Evolutionary conservation across 257 asterid genomes (phyloP).

Genomic region (Solanum chiquidenum): DNA sequence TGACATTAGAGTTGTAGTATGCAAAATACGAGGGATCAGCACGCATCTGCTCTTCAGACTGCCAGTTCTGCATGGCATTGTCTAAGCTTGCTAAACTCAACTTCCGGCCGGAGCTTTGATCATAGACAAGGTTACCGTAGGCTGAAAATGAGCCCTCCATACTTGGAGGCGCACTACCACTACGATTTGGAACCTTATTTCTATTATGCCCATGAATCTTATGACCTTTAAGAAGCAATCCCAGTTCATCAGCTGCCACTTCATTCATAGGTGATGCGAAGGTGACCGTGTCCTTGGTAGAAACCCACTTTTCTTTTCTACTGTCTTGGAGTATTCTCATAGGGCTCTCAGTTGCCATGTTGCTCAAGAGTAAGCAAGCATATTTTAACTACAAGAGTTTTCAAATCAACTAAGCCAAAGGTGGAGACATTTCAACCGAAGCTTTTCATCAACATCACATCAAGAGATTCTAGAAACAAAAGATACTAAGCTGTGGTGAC

Average conservation of each 20-base stretch:
- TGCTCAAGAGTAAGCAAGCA: neutral
- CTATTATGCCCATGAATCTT: slow-evolving; percentile 28
- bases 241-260: slow-evolving; percentile 54
- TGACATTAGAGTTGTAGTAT: slow-evolving; percentile 20
- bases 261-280: slow-evolving; percentile 26
- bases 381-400: slow-evolving; percentile 7
- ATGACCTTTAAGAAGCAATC: slow-evolving; percentile 48
- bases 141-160: slow-evolving; percentile 69
- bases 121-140: slow-evolving; percentile 31
- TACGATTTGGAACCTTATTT: slow-evolving; percentile 49
- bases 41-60: slow-evolving; percentile 24
- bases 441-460: slow-evolving; percentile 2
- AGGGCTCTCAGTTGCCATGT: slow-evolving; percentile 83
- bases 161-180: slow-evolving; percentile 94
- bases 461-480: neutral
- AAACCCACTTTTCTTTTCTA: slow-evolving; percentile 49
- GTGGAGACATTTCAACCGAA: neutral
- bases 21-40: slow-evolving; percentile 29
- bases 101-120: slow-evolving; percentile 14
- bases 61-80: slow-evolving; percentile 12
- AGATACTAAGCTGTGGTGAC: neutral
- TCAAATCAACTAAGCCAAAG: neutral
- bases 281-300: slow-evolving; percentile 36
- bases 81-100: slow-evolving; percentile 24
- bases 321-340: slow-evolving; percentile 53